Evolutionary conservation across 495 filamentous ascomycete species (phyloP).

Genomic region (Hypomontagnella submonticulosa): DNA sequence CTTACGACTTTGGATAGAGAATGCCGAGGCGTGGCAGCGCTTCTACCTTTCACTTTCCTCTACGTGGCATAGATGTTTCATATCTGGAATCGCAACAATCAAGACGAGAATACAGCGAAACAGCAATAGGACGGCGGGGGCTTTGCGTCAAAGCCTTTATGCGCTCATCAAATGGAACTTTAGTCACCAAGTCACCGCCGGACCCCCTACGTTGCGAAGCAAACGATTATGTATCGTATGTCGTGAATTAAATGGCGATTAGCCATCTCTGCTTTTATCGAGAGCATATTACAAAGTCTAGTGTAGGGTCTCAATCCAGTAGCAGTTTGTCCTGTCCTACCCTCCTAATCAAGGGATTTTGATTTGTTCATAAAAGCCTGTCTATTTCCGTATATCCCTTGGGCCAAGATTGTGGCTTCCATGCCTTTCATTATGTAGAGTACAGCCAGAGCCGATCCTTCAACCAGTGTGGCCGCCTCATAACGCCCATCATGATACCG

Average conservation of each 20-base stretch:
- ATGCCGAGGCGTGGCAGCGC: too few relatives aligned
- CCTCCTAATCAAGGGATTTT: conserved; percentile 15
- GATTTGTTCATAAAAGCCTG: conserved; percentile 27
- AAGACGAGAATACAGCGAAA: too few relatives aligned
- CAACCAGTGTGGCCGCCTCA: conserved; percentile 23
- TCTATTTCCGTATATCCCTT: conserved; percentile 37
- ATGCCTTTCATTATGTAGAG: conserved; percentile 7
- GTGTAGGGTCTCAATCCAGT: conserved; percentile 25
- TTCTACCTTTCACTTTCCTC: too few relatives aligned
- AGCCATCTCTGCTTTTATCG: conserved; percentile 26
- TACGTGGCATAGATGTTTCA: too few relatives aligned
- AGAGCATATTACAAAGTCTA: conserved; percentile 37
- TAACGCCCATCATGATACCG: conserved; percentile 35
- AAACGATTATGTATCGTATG: conserved; percentile 30
- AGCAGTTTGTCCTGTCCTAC: conserved; percentile 19
- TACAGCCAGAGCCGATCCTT: conserved; percentile 17
- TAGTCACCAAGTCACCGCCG: not conserved
- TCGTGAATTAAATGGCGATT: conserved; percentile 30
- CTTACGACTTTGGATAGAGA: too few relatives aligned
- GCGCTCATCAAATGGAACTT: too few relatives aligned
- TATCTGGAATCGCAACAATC: too few relatives aligned
- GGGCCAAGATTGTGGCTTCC: conserved; percentile 8
- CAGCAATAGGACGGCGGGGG: too few relatives aligned
- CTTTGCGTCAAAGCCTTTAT: too few relatives aligned
- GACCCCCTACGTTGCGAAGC: not conserved